Percentiles rank a stretch among this genome's conserved stretches.
Evolutionary conservation across 179 eudicot species (phyloP).

Genomic region (Silene vulgaris): DNA sequence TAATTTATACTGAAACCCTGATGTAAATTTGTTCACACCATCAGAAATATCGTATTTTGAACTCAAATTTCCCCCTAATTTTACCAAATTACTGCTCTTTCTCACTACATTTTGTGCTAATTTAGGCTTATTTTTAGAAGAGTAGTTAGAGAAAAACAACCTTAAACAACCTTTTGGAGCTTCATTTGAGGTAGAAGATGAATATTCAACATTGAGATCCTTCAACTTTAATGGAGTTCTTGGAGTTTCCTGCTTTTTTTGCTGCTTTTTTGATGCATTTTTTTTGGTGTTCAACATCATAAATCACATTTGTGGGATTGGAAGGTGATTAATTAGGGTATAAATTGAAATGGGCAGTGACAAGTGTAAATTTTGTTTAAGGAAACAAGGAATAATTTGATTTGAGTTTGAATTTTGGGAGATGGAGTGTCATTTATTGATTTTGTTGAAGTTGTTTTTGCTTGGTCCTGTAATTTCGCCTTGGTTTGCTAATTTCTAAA

Average conservation of each 20-base stretch:
- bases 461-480: too few relatives aligned
- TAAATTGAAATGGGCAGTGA: too few relatives aligned
- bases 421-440: too few relatives aligned
- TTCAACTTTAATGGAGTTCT: conserved; percentile 28
- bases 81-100: conserved; percentile 7
- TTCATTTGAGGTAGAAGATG: not conserved
- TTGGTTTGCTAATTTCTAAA: too few relatives aligned
- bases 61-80: conserved; percentile 22
- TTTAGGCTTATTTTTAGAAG: conserved; percentile 29
- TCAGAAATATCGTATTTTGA: conserved; percentile 19
- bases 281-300: conserved; percentile 17
- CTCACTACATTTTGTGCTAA: conserved; percentile 18
- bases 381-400: too few relatives aligned
- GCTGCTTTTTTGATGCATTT: conserved; percentile 19
- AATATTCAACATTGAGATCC: conserved; percentile 19
- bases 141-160: conserved; percentile 27
- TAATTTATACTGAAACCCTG: conserved; percentile 27
- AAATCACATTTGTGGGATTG: not conserved
- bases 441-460: too few relatives aligned
- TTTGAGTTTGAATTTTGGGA: too few relatives aligned
- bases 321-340: not conserved
- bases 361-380: too few relatives aligned
- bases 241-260: conserved; percentile 12
- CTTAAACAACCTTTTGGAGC: conserved; percentile 31
- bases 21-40: conserved; percentile 14